Evolutionary conservation across 345 rosid genomes (phyloP).

Genomic region (Leavenworthia alabamica): DNA sequence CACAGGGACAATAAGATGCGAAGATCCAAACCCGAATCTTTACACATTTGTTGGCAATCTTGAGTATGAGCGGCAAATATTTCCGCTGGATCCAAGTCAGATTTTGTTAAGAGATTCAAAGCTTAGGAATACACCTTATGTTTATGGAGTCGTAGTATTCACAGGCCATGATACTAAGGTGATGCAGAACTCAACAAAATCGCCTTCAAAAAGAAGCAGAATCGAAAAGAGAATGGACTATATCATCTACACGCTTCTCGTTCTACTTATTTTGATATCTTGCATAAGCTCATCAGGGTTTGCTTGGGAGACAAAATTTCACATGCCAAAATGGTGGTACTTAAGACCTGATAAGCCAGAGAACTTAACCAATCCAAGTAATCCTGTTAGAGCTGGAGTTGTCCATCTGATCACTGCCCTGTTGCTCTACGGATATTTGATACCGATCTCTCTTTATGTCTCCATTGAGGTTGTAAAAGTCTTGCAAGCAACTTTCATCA

Average conservation of each 20-base stretch:
- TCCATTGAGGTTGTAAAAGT: constrained; percentile 97
- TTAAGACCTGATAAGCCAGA: constrained; percentile 47
- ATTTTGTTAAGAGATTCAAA: constrained; percentile 97
- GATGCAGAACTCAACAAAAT: constrained; percentile 82
- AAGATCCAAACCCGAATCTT: constrained; percentile 89
- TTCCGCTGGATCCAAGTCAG: constrained; percentile 80
- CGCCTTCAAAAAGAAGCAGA: constrained; percentile 85
- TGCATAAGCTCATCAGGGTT: constrained; percentile 78
- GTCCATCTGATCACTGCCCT: constrained; percentile 90
- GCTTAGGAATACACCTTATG: constrained; percentile 75
- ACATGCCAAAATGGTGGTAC: constrained; percentile 85
- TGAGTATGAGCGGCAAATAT: constrained; percentile 63
- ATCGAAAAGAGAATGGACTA: constrained; percentile 86
- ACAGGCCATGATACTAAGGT: constrained; percentile 95
- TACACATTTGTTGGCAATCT: constrained; percentile 85
- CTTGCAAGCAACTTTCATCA: constrained; percentile 86
- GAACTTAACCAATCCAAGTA: constrained; percentile 50
- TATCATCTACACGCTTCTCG: constrained; percentile 74
- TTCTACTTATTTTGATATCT: constrained; percentile 60
- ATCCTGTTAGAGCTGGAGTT: constrained; percentile 57
- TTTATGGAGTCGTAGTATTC: constrained; percentile 79
- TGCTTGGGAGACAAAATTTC: constrained; percentile 64
- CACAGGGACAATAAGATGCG: constrained; percentile 60
- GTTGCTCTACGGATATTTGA: constrained; percentile 87
- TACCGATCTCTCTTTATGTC: constrained; percentile 93